phyloP scores from a whole-genome alignment of 2,329 filamentous ascomycete species.

The Apiospora saccharicola region DNA sequence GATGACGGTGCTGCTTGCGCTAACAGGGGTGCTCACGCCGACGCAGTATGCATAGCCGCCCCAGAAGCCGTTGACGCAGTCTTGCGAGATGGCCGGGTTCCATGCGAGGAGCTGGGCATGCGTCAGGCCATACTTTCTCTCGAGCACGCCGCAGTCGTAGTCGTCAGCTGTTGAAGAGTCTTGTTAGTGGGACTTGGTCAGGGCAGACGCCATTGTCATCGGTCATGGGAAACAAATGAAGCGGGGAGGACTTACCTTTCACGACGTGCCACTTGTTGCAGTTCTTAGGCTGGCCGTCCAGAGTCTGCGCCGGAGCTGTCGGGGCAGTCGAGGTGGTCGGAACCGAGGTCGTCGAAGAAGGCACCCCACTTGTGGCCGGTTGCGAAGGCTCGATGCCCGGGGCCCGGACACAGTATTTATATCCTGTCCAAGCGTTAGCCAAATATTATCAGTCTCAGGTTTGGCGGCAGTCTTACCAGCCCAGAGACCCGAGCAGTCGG shows the following conservation, averaged over 20 bases:
- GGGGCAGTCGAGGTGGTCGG: background rate
- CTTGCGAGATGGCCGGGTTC: constrained; percentile 23
- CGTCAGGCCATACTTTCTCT: background rate
- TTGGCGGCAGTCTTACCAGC: too few relatives aligned
- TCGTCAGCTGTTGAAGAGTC: background rate
- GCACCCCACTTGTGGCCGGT: too few relatives aligned
- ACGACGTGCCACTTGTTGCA: background rate
- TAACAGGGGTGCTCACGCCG: background rate
- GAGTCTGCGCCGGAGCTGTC: background rate
- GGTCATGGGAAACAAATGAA: too few relatives aligned
- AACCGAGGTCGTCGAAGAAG: too few relatives aligned
- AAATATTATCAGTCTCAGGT: too few relatives aligned
- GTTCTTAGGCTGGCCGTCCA: background rate
- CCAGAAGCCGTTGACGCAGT: constrained; percentile 16
- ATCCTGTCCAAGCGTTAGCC: too few relatives aligned
- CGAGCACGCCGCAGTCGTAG: background rate
- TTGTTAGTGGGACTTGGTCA: too few relatives aligned
- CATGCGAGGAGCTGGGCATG: constrained; percentile 19
- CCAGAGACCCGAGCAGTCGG: too few relatives aligned
- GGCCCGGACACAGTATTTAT: too few relatives aligned
- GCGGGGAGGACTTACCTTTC: background rate
- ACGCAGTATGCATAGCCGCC: background rate
- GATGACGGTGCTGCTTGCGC: too few relatives aligned
- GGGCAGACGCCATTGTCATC: too few relatives aligned
- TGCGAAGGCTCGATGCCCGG: too few relatives aligned